Conservation (phyloP, 1,139 yeast genomes). For the Pneumocystis oryctolagi region DNA sequence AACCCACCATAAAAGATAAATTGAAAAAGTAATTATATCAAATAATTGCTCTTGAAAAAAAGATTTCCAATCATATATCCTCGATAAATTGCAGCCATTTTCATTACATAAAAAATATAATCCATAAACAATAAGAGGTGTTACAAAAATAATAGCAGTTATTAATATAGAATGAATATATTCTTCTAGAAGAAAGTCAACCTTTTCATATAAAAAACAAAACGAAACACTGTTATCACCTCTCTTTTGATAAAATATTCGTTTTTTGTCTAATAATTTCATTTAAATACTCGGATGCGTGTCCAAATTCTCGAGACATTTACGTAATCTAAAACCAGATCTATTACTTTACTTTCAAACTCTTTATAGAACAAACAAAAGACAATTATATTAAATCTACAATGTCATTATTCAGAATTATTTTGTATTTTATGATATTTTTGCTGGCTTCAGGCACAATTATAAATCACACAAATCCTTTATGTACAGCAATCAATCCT, state of each 20-base stretch:
- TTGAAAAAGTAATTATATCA: slow-evolving; percentile 40
- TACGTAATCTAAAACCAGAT: no score
- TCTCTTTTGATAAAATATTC: background rate
- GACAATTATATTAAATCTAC: background rate
- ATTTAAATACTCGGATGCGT: background rate
- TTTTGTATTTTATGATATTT: background rate
- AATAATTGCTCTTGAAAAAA: slow-evolving; percentile 17
- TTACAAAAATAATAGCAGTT: slow-evolving; percentile 43
- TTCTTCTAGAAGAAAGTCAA: slow-evolving; percentile 56
- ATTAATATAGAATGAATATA: slow-evolving; percentile 73
- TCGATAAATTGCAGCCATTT: slow-evolving; percentile 21
- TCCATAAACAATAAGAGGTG: slow-evolving; percentile 48
- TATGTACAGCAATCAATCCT: slow-evolving; percentile 10
- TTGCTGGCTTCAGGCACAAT: background rate
- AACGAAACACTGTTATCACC: background rate
- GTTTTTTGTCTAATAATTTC: background rate
- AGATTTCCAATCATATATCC: slow-evolving; percentile 10
- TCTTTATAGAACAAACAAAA: background rate
- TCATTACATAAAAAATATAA: slow-evolving; percentile 37
- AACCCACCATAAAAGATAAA: slow-evolving; percentile 62
- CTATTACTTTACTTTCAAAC: background rate
- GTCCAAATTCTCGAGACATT: background rate
- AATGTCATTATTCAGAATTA: background rate
- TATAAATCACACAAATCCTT: background rate
- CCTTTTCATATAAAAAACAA: background rate